These are phyloP conservation scores for Fusarium tuaranense DNA, from an alignment of 2,329 filamentous ascomycete genomes.

Conservation along the genomic window DNA sequence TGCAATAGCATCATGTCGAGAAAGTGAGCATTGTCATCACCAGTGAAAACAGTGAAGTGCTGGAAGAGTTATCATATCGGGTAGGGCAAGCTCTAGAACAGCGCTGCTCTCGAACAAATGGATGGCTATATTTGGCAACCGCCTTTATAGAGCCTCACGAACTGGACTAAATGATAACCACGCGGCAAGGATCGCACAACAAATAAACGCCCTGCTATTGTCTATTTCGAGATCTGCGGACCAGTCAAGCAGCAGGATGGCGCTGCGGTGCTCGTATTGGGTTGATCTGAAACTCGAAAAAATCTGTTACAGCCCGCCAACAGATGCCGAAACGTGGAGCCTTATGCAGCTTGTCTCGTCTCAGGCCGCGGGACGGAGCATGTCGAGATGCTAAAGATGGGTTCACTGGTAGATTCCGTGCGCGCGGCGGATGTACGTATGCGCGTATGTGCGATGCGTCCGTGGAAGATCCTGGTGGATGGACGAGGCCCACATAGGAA, in stretches of 20 bases:
- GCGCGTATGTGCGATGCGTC: not conserved
- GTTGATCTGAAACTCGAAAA: slow-evolving; percentile 16
- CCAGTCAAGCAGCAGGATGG: not conserved
- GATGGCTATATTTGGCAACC: not conserved
- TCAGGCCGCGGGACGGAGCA: slow-evolving; percentile 4
- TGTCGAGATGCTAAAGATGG: slow-evolving; percentile 12
- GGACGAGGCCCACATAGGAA: slow-evolving; percentile 27
- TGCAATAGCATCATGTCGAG: not conserved
- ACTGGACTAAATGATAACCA: not conserved
- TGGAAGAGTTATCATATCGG: not conserved
- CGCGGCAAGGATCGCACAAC: not conserved
- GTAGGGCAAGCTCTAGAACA: not conserved
- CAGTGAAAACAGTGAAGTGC: not conserved
- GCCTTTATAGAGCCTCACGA: not conserved
- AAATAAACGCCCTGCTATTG: not conserved
- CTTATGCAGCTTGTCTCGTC: slow-evolving; percentile 32
- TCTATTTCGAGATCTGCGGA: not conserved
- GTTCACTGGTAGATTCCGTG: not conserved
- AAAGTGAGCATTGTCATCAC: not conserved
- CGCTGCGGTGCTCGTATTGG: not conserved
- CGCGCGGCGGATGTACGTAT: not conserved
- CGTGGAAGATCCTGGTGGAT: slow-evolving; percentile 1
- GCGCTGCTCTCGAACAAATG: not conserved
- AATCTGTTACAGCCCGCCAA: slow-evolving; percentile 3
- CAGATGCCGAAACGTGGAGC: slow-evolving; percentile 28